These are phyloP conservation scores for Tulasnella sp. DNA, from an alignment of 768 basidiomycete species.

Conservation along the genomic window DNA sequence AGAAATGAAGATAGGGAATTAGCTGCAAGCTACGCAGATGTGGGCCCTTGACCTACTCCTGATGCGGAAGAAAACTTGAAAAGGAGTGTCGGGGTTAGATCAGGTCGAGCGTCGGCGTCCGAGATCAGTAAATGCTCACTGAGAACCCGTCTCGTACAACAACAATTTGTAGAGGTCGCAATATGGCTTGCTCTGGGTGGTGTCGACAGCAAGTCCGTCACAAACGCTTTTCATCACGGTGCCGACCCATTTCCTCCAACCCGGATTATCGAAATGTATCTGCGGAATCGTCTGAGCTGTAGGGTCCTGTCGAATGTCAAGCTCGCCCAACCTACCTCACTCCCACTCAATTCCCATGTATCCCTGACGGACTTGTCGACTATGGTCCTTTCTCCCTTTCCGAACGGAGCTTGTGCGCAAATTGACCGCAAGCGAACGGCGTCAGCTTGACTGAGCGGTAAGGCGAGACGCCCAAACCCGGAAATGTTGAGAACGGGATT, in stretches of 20 bases:
- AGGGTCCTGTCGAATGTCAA: not conserved
- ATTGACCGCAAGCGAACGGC: conserved; percentile 47
- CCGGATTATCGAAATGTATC: conserved; percentile 50
- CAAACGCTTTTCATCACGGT: conserved; percentile 44
- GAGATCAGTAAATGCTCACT: conserved; percentile 46
- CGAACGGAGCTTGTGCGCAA: conserved; percentile 52
- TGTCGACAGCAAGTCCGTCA: conserved; percentile 46
- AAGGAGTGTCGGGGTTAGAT: not conserved
- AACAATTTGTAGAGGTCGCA: conserved; percentile 55
- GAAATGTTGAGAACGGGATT: conserved; percentile 51
- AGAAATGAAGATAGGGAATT: not conserved
- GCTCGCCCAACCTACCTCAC: conserved; percentile 36
- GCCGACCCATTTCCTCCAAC: conserved; percentile 48
- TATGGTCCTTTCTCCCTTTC: conserved; percentile 50
- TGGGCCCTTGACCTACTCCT: conserved; percentile 47
- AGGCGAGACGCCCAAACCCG: conserved; percentile 49
- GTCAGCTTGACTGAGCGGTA: conserved; percentile 50
- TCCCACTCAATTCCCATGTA: conserved; percentile 57
- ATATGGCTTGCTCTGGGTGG: conserved; percentile 41
- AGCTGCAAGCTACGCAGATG: not conserved
- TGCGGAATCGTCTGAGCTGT: conserved; percentile 17
- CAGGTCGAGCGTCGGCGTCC: not conserved
- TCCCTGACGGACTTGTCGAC: conserved; percentile 53
- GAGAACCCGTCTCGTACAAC: conserved; percentile 55
- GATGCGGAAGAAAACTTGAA: conserved; percentile 52